A percentile compares a stretch with the other conserved stretches of the same genome.
Evolutionary conservation across 371 early-diverging fungal species (phyloP).

Genomic region (Mortierella sp.): DNA sequence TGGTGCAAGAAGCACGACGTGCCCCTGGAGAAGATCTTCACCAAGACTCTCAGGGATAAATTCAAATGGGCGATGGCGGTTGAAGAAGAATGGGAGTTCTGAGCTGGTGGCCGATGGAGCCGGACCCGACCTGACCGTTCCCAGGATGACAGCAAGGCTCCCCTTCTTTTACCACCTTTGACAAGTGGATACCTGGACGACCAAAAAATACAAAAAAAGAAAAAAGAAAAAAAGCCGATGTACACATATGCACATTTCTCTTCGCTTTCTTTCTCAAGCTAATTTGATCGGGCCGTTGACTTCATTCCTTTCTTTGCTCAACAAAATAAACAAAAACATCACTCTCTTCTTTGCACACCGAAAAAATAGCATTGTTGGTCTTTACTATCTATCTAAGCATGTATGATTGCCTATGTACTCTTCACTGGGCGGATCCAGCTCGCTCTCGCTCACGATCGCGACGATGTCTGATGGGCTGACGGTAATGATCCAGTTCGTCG

Average conservation of each 20-base stretch:
- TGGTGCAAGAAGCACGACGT: constrained; percentile 94
- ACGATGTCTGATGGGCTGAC: not conserved
- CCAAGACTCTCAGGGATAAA: constrained; percentile 90
- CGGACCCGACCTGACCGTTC: too few species aligned
- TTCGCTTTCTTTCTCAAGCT: too few species aligned
- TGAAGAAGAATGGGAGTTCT: constrained; percentile 75
- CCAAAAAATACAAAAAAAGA: too few species aligned
- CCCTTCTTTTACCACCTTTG: too few species aligned
- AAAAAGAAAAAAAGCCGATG: too few species aligned
- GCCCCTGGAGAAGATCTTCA: constrained; percentile 94
- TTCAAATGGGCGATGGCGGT: constrained; percentile 96
- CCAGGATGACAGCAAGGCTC: too few species aligned
- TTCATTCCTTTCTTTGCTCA: not conserved
- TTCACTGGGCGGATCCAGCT: not conserved
- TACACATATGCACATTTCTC: too few species aligned
- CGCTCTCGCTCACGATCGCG: not conserved
- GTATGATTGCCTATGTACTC: not conserved
- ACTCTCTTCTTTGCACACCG: too few species aligned
- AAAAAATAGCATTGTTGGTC: too few species aligned
- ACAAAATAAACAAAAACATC: not conserved
- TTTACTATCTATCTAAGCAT: not conserved
- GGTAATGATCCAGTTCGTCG: not conserved
- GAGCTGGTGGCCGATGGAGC: too few species aligned
- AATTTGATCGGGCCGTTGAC: too few species aligned
- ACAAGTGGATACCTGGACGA: too few species aligned